Evolutionary conservation across 306 rosid species (phyloP), one percentile per base, ranked within the genome.

Genomic region (Pyrus communis): DNA sequence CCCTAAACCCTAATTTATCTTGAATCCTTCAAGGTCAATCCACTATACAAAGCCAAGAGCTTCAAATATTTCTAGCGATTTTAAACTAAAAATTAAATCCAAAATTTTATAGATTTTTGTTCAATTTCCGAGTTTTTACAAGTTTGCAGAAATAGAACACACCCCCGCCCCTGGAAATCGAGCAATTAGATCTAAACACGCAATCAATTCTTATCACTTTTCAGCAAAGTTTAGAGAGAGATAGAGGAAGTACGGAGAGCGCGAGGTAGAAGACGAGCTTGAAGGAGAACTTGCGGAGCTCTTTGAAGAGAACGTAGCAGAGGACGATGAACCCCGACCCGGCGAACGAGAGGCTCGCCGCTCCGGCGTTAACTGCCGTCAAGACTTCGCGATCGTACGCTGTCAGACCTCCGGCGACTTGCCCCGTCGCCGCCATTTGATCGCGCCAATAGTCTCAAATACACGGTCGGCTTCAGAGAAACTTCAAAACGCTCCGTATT

Each of bases 261-360:
- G 98, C 99, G 77, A 96, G 99, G 78, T 89, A 92, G 91, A 96
- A 96, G 82, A 96, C 98, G 61, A 96, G 99, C 91, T 96, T 96
- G 88, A 92, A 96, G 72, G 99, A 92, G 84, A 96, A 91, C 89
- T 96, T 96, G 88, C 98, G 98, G 60, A 96, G 99, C 88, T 96
- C 99, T 78, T 91, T 96, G 91, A 96, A 95, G 82, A 95, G 93
- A 65, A 95, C 91, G 80, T 95, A 95, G 85, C 99, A 95, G 57
- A 95, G 93, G 22, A 95, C 97, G 18, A 95, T 92, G 86, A 95
- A 92, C 76, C 90, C 77, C 18, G 99, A 92, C 27, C 99, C 99
- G 4, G 84, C 91, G 77, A 95, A 85, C 12, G 99, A 95, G 1
- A 95, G 91, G 72, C 97, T 88, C 61, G 99, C 89, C 14, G 99